Evolutionary conservation across 2,329 filamentous ascomycete genomes (phyloP).

Genomic region (Penicillium sp.): DNA sequence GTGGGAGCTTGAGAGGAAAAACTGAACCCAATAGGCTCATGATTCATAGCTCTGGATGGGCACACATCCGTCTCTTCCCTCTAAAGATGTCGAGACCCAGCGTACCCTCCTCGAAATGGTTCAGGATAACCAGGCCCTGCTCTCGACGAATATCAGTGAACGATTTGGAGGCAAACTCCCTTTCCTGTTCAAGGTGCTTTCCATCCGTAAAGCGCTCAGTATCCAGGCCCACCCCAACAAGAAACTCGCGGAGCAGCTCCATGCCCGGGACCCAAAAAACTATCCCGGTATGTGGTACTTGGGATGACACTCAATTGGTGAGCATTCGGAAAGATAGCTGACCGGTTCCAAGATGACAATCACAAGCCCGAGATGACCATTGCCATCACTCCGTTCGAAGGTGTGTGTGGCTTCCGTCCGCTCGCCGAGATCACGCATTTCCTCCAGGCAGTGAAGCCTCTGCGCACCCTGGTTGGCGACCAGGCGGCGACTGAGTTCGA

Average conservation of each 20-base stretch:
- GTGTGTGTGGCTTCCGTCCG: conserved; percentile 91
- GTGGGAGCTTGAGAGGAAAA: neutral
- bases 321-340: neutral
- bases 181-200: conserved; percentile 97
- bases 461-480: conserved; percentile 63
- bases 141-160: conserved; percentile 69
- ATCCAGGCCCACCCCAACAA: conserved; percentile 98
- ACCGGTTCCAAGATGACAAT: conserved; percentile 72
- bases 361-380: conserved; percentile 99
- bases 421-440: conserved; percentile 84
- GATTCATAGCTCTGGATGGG: conserved; percentile 88
- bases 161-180: conserved; percentile 80
- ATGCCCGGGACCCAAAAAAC: conserved; percentile 82
- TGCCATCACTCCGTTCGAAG: conserved; percentile 92
- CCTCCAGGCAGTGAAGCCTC: conserved; percentile 61
- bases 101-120: conserved; percentile 84
- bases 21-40: conserved; percentile 6
- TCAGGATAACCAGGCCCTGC: conserved; percentile 77
- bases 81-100: conserved; percentile 80
- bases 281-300: conserved; percentile 62
- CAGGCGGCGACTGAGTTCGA: conserved; percentile 54
- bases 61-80: conserved; percentile 92
- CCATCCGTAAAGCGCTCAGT: conserved; percentile 90
- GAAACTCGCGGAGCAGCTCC: conserved; percentile 84
- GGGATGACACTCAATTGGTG: neutral